phyloP scores from a whole-genome alignment of 768 basidiomycete species.

The Collybia mongolica region DNA sequence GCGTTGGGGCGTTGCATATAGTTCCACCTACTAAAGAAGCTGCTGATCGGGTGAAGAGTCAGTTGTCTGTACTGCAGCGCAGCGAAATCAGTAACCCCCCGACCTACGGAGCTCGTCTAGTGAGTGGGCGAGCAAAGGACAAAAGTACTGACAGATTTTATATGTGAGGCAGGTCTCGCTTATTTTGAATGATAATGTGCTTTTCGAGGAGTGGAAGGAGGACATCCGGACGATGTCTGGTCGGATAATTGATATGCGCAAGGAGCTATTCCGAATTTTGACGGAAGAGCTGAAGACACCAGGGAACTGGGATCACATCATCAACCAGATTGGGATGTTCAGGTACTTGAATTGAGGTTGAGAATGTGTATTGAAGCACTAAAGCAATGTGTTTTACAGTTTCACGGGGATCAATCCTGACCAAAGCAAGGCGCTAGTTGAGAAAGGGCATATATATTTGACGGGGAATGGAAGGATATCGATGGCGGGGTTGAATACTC shows the following conservation, averaged over 20 bases:
- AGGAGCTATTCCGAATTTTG: conserved; percentile 70
- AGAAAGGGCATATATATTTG: conserved; percentile 81
- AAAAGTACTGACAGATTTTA: conserved; percentile 4
- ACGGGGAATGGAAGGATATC: conserved; percentile 88
- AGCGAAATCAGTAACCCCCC: conserved; percentile 97
- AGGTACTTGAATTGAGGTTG: conserved; percentile 52
- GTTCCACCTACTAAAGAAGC: conserved; percentile 64
- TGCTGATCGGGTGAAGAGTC: conserved; percentile 75
- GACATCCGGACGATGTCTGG: conserved; percentile 93
- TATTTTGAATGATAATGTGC: conserved; percentile 70
- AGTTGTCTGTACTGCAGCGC: conserved; percentile 88
- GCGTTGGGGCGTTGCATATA: conserved; percentile 91
- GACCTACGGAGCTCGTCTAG: conserved; percentile 85
- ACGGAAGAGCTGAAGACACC: conserved; percentile 82
- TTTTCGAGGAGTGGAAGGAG: conserved; percentile 87
- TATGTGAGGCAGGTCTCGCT: conserved; percentile 56
- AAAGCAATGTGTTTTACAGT: conserved; percentile 33
- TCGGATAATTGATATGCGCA: conserved; percentile 90
- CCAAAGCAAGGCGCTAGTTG: conserved; percentile 68
- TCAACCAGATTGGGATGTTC: conserved; percentile 98
- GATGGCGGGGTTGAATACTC: conserved; percentile 87
- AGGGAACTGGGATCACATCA: conserved; percentile 94
- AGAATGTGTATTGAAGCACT: conserved; percentile 1
- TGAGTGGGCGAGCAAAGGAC: conserved; percentile 25
- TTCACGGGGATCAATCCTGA: conserved; percentile 77